phyloP scores from a whole-genome alignment of 257 asterid genomes.

The Gentiana macrophylla region DNA sequence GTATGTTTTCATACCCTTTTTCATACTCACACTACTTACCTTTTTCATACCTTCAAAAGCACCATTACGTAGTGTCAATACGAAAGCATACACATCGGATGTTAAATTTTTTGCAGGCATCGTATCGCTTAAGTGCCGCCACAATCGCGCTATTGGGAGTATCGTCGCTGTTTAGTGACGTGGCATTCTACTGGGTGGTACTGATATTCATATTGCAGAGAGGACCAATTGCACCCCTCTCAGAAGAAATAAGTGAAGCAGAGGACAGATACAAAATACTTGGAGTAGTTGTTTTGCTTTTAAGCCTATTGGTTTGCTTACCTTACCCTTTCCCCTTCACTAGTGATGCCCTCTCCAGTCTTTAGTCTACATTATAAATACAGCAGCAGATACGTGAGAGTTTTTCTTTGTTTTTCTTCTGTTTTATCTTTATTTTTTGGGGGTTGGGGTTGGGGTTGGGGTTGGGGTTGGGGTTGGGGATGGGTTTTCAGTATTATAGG shows the following conservation, averaged over 20 bases:
- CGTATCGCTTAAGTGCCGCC: constrained; percentile 54
- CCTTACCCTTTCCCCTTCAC: constrained; percentile 84
- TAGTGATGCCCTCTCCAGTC: constrained; percentile 34
- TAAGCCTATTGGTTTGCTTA: constrained; percentile 73
- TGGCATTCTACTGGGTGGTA: constrained; percentile 88
- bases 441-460: no score
- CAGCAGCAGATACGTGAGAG: no score
- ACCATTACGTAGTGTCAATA: no score
- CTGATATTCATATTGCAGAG: constrained; percentile 90
- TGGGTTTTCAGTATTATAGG: no score
- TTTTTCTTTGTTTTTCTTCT: no score
- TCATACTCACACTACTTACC: no score
- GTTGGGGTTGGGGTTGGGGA: no score
- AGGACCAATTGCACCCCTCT: constrained; percentile 84
- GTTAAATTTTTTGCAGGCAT: constrained; percentile 34
- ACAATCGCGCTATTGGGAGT: constrained; percentile 77
- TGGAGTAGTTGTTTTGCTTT: constrained; percentile 54
- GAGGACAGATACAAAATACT: constrained; percentile 43
- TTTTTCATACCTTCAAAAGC: no score
- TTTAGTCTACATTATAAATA: constrained; percentile 13
- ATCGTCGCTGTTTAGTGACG: constrained; percentile 64
- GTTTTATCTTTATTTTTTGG: no score
- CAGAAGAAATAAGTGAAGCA: constrained; percentile 81
- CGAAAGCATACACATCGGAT: no score
- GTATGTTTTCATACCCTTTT: no score